Evolutionary conservation across 805 yeast genomes (phyloP).

Genomic region (Yarrowia sp.): DNA sequence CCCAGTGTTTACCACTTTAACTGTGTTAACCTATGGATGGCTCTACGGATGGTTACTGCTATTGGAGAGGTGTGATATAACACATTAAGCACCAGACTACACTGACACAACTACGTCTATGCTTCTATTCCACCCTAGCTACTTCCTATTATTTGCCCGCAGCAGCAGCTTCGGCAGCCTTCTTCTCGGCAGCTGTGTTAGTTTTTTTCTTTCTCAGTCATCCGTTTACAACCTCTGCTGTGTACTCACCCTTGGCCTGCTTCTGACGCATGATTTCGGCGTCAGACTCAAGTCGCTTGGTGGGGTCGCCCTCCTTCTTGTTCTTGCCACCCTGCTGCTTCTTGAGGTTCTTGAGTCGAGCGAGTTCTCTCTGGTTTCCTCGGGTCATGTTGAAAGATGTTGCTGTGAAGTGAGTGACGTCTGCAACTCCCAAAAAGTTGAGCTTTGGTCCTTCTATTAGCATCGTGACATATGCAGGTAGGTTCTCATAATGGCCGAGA

Average conservation of each 20-base stretch:
- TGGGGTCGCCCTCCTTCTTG: slow-evolving; percentile 80
- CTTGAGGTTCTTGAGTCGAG: slow-evolving; percentile 82
- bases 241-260: slow-evolving; percentile 66
- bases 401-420: neutral
- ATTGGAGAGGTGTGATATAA: too few species aligned
- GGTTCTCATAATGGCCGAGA: too few species aligned
- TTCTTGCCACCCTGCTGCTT: slow-evolving; percentile 61
- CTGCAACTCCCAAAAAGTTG: neutral
- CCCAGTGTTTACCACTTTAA: neutral
- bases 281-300: slow-evolving; percentile 79
- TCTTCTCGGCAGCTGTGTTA: slow-evolving; percentile 26
- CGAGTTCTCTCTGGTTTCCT: slow-evolving; percentile 95
- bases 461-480: neutral
- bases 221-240: too few species aligned
- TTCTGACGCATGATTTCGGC: slow-evolving; percentile 88
- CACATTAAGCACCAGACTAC: neutral
- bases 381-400: slow-evolving; percentile 61
- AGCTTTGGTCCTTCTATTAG: neutral
- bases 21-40: neutral
- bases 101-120: neutral
- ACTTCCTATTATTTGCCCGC: slow-evolving; percentile 24
- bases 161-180: slow-evolving; percentile 24
- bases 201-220: too few species aligned
- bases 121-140: slow-evolving; percentile 17
- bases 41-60: neutral